Evolutionary conservation across 2,329 filamentous ascomycete species (phyloP), one percentile per base, ranked within the genome.

Genomic region (Clonostachys byssicola): DNA sequence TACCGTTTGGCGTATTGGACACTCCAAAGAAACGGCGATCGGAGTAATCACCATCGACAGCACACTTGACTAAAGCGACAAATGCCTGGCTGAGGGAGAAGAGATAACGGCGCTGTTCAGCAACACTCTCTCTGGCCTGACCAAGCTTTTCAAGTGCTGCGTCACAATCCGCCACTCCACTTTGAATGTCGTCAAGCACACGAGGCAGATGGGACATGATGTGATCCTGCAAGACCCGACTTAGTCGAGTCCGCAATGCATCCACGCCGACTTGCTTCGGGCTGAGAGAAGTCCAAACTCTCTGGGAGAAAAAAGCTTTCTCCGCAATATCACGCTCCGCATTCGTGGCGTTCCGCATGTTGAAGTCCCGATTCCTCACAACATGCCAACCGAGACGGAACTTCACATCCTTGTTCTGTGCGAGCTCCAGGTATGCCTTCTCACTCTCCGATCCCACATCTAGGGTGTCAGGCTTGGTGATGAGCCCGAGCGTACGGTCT

Each of bases 371-470:
- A 49, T 78, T 80, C 30, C 65, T 67, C 3, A 81, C 56, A 0
- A 78, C 70, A 47, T 80, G 75, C 75, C 76, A 82, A 0, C 77
- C 77, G 0, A 79, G 70, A 1, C 64, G 58, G 17, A 81, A 72
- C 5, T 68, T 56, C 0, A 77, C 65, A 10, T 78, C 67, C 3
- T 65, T 53, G 45, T 79, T 79, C 44, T 59, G 58, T 0, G 72
- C 75, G 0, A 79, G 61, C 0, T 61, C 58, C 1, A 73, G 41
- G 43, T 66, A 78, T 5, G 58, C 47, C 0, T 47, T 47, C 51
- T 78, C 73, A 23, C 61, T 67, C 1, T 63, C 67, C 0, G 72
- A 73, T 4, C 53, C 56, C 3, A 46, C 49, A 36, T 47, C 51
- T 12, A 55, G 41, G 6, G 52, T 59, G 50, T 83, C 78, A 0